Conservation (phyloP, 371 early-diverging fungal genomes). For the Apophysomyces sp. region DNA sequence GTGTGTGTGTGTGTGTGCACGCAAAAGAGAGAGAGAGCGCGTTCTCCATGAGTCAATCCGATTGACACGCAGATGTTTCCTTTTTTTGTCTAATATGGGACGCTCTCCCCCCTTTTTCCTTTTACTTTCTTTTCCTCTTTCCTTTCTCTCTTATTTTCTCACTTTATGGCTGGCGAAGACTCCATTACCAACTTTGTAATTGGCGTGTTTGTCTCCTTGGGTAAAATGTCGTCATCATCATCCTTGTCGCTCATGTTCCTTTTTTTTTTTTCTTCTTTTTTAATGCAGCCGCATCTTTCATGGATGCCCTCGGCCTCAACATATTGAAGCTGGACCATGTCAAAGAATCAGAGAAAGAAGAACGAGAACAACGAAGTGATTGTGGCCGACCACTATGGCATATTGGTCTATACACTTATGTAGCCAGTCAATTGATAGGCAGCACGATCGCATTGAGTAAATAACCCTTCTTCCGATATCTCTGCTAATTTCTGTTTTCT, state of each 20-base stretch:
- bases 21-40: background rate
- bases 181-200: constrained; percentile 55
- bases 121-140: constrained; percentile 11
- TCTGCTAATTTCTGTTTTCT: constrained; percentile 1
- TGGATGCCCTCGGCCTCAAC: constrained; percentile 74
- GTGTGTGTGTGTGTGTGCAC: background rate
- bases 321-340: constrained; percentile 69
- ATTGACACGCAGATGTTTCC: constrained; percentile 1
- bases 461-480: background rate
- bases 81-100: background rate
- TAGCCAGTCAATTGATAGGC: constrained; percentile 64
- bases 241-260: background rate
- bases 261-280: background rate
- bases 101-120: constrained; percentile 8
- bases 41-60: background rate
- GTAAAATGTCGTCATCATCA: constrained; percentile 12
- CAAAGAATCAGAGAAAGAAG: constrained; percentile 47
- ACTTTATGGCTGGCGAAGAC: constrained; percentile 38
- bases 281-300: constrained; percentile 42
- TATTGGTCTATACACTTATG: constrained; percentile 65
- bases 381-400: constrained; percentile 71
- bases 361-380: constrained; percentile 54
- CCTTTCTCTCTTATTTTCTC: constrained; percentile 7
- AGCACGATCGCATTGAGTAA: constrained; percentile 69
- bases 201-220: constrained; percentile 64